These are phyloP conservation scores for Sugiyamaella qingdaonensis DNA, from an alignment of 805 yeast species.

Conservation along the genomic window DNA sequence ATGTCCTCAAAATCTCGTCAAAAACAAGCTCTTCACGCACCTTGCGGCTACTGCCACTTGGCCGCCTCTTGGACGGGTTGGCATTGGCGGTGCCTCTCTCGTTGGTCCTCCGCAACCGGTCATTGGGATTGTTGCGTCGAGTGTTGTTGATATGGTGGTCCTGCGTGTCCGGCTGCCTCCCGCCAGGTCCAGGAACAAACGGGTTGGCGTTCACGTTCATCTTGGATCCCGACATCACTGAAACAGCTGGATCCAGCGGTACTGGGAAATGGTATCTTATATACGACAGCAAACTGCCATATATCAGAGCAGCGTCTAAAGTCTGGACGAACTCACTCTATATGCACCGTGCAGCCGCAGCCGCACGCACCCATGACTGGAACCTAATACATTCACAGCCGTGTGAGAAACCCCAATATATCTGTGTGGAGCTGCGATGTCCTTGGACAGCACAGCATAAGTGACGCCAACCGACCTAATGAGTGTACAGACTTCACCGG, in stretches of 20 bases:
- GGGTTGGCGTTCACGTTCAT: slow-evolving; percentile 5
- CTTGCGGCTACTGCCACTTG: neutral
- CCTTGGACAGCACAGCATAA: neutral
- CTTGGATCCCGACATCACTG: slow-evolving; percentile 2
- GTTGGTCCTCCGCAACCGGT: neutral
- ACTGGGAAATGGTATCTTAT: neutral
- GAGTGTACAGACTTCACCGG: slow-evolving; percentile 14
- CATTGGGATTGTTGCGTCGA: neutral
- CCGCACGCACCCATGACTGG: too few relatives aligned
- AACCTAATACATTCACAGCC: too few relatives aligned
- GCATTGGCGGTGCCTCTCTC: neutral
- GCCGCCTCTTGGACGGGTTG: neutral
- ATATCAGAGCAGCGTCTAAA: neutral
- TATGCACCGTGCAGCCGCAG: too few relatives aligned
- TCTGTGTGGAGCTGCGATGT: too few relatives aligned
- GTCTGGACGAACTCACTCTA: too few relatives aligned
- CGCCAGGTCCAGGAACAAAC: slow-evolving; percentile 6
- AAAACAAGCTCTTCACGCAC: slow-evolving; percentile 1
- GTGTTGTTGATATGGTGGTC: neutral
- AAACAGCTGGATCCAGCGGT: neutral
- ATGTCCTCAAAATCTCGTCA: slow-evolving; percentile 8
- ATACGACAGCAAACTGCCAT: neutral
- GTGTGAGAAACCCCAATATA: too few relatives aligned
- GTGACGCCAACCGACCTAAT: neutral
- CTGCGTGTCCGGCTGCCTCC: neutral